phyloP scores from a whole-genome alignment of 2,329 filamentous ascomycete species.

The Hortaea werneckii region DNA sequence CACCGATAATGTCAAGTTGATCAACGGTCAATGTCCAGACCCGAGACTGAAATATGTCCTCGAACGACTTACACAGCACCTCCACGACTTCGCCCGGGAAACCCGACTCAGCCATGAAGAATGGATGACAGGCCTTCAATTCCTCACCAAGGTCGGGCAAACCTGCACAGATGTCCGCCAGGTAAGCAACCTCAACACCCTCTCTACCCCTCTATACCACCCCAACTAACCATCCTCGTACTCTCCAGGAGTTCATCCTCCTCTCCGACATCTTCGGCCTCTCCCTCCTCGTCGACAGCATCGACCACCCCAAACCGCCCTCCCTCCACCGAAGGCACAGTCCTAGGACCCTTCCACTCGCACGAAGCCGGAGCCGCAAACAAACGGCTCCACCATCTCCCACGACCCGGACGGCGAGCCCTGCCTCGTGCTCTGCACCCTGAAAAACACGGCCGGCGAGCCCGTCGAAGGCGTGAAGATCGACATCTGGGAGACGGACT shows the following conservation, averaged over 20 bases:
- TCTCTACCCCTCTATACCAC: neutral
- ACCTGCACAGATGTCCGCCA: conserved; percentile 65
- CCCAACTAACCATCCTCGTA: neutral
- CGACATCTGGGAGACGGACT: conserved; percentile 80
- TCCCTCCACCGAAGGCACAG: conserved; percentile 64
- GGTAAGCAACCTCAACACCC: conserved; percentile 31
- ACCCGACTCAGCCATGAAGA: conserved; percentile 65
- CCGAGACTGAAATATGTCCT: conserved; percentile 61
- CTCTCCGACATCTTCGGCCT: conserved; percentile 71
- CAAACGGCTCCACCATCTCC: conserved; percentile 53
- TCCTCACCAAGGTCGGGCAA: conserved; percentile 62
- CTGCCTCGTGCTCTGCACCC: conserved; percentile 61
- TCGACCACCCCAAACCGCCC: conserved; percentile 71
- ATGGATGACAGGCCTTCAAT: conserved; percentile 66
- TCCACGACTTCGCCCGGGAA: conserved; percentile 75
- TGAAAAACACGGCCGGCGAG: conserved; percentile 54
- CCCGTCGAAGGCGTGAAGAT: conserved; percentile 59
- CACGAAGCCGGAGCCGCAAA: conserved; percentile 56
- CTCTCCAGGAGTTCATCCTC: conserved; percentile 55
- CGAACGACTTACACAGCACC: conserved; percentile 61
- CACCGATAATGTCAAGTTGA: conserved; percentile 62
- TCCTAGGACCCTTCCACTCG: conserved; percentile 75
- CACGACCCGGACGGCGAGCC: conserved; percentile 60
- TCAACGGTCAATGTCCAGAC: conserved; percentile 61
- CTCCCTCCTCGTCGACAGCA: conserved; percentile 68